phyloP scores from a whole-genome alignment of 2,329 filamentous ascomycete genomes.

The Eurotiales sp. region DNA sequence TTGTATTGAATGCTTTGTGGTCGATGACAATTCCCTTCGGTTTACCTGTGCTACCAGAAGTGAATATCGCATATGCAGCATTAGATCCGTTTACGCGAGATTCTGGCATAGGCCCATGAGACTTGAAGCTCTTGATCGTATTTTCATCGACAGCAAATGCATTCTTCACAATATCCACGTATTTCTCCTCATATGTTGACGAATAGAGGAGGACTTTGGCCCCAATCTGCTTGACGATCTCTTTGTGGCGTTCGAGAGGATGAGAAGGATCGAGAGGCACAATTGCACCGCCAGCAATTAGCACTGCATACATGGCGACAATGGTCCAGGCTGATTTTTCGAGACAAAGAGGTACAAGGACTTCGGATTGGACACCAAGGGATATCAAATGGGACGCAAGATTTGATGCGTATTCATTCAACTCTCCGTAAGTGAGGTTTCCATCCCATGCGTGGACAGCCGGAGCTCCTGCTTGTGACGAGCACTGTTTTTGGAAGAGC shows the following conservation, averaged over 20 bases:
- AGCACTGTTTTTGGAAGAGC: not conserved
- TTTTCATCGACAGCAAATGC: slow-evolving; percentile 32
- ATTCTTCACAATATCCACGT: slow-evolving; percentile 26
- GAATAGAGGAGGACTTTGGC: slow-evolving; percentile 1
- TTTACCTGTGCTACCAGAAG: slow-evolving; percentile 51
- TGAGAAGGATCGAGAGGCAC: slow-evolving; percentile 15
- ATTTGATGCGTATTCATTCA: slow-evolving; percentile 30
- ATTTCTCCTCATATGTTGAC: slow-evolving; percentile 28
- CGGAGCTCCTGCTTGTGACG: slow-evolving; percentile 19
- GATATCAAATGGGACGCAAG: slow-evolving; percentile 29
- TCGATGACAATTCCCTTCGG: slow-evolving; percentile 59
- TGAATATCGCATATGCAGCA: slow-evolving; percentile 60
- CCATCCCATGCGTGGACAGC: slow-evolving; percentile 34
- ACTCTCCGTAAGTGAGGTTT: slow-evolving; percentile 30
- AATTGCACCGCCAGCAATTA: slow-evolving; percentile 20
- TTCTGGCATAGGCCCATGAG: slow-evolving; percentile 16
- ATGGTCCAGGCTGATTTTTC: slow-evolving; percentile 19
- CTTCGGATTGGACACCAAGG: slow-evolving; percentile 26
- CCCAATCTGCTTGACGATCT: slow-evolving; percentile 9
- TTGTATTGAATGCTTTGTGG: slow-evolving; percentile 57
- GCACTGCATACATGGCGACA: slow-evolving; percentile 17
- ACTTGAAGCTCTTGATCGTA: slow-evolving; percentile 24
- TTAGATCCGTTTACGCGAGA: slow-evolving; percentile 19
- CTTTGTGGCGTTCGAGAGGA: slow-evolving; percentile 10
- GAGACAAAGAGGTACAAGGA: slow-evolving; percentile 24